phyloP scores from a whole-genome alignment of 2,329 filamentous ascomycete species.

The Chaetomiaceae sp. region DNA sequence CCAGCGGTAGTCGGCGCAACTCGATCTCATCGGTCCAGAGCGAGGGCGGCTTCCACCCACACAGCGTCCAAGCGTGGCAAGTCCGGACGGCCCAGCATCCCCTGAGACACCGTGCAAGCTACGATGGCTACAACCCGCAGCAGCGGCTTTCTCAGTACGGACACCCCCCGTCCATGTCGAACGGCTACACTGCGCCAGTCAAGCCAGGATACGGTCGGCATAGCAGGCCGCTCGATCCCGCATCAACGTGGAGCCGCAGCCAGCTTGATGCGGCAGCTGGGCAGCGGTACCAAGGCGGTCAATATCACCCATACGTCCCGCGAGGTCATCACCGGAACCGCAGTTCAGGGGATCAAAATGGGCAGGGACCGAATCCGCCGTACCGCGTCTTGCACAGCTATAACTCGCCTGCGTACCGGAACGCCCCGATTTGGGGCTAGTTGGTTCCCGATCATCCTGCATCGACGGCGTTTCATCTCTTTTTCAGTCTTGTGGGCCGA shows the following conservation, averaged over 20 bases:
- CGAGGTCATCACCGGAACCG: constrained; percentile 37
- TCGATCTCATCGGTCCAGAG: constrained; percentile 31
- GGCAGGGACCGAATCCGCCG: constrained; percentile 28
- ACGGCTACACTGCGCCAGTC: constrained; percentile 22
- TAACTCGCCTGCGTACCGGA: constrained; percentile 52
- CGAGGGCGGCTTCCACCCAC: constrained; percentile 17
- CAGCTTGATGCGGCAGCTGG: constrained; percentile 25
- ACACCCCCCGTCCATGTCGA: constrained; percentile 27
- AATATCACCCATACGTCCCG: constrained; percentile 32
- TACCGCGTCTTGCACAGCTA: constrained; percentile 55
- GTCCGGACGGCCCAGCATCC: constrained; percentile 15
- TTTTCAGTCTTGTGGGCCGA: background rate
- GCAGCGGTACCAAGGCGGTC: constrained; percentile 30
- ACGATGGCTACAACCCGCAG: constrained; percentile 28
- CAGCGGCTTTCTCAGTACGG: constrained; percentile 17
- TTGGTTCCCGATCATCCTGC: background rate
- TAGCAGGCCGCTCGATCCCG: constrained; percentile 21
- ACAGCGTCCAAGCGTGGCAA: constrained; percentile 22
- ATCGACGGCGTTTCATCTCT: background rate
- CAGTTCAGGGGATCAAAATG: constrained; percentile 32
- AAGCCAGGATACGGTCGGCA: constrained; percentile 23
- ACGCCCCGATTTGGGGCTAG: constrained; percentile 53
- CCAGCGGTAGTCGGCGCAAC: constrained; percentile 29
- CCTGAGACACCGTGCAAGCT: constrained; percentile 34
- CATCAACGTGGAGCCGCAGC: constrained; percentile 25